These are phyloP conservation scores for Kurtzmaniella quercitrusa DNA, from an alignment of 1,139 yeast genomes.

Conservation along the genomic window DNA sequence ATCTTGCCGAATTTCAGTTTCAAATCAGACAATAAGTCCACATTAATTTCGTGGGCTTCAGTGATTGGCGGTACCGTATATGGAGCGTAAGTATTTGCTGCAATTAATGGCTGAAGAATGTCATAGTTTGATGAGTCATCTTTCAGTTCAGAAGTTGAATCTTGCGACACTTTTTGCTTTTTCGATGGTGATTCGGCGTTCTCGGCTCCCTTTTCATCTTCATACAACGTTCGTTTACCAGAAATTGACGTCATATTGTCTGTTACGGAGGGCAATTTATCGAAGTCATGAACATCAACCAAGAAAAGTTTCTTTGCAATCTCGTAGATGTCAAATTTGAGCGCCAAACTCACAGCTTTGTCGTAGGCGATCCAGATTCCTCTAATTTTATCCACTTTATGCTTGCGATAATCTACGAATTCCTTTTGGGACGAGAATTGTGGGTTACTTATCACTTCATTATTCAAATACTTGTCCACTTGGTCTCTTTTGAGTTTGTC, in stretches of 20 bases:
- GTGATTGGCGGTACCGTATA: slow-evolving; percentile 53
- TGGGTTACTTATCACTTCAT: slow-evolving; percentile 30
- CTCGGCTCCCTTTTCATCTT: slow-evolving; percentile 10
- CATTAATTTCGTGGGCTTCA: slow-evolving; percentile 21
- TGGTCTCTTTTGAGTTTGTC: slow-evolving; percentile 23
- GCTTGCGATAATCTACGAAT: slow-evolving; percentile 23
- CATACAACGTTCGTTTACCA: slow-evolving; percentile 8
- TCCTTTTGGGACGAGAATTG: slow-evolving; percentile 17
- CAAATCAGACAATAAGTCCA: slow-evolving; percentile 44
- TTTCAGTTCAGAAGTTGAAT: slow-evolving; percentile 13
- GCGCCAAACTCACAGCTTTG: slow-evolving; percentile 38
- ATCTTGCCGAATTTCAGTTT: slow-evolving; percentile 47
- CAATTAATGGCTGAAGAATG: neutral
- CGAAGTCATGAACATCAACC: slow-evolving; percentile 45
- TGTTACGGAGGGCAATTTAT: slow-evolving; percentile 26
- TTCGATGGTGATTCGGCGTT: slow-evolving; percentile 31
- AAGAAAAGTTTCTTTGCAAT: slow-evolving; percentile 36
- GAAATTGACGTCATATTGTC: slow-evolving; percentile 13
- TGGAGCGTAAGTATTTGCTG: slow-evolving; percentile 41
- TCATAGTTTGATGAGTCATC: slow-evolving; percentile 8
- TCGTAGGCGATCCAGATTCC: slow-evolving; percentile 47
- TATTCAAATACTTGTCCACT: slow-evolving; percentile 25
- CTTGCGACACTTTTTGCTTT: slow-evolving; percentile 18
- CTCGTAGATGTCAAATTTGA: slow-evolving; percentile 39
- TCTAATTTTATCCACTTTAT: slow-evolving; percentile 21